phyloP scores from a whole-genome alignment of 2,329 filamentous ascomycete species.

The Sarocladiaceae sp. region DNA sequence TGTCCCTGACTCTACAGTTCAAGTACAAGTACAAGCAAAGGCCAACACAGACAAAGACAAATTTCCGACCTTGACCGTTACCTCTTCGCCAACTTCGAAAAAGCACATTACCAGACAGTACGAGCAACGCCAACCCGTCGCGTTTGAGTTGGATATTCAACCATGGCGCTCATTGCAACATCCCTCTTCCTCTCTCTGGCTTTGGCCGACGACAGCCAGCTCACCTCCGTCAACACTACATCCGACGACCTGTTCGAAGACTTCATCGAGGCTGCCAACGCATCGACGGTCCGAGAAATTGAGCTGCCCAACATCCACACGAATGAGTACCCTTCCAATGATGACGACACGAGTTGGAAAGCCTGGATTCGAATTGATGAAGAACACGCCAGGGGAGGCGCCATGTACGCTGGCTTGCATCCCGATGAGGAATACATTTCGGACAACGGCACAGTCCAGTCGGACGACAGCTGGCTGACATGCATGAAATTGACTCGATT shows the following conservation, averaged over 20 bases:
- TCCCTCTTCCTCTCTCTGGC: background rate
- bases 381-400: background rate
- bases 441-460: background rate
- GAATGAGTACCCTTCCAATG: conserved; percentile 2
- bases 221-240: background rate
- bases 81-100: background rate
- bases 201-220: background rate
- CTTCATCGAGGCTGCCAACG: background rate
- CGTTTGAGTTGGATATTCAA: background rate
- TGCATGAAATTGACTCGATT: conserved; percentile 1
- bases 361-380: conserved; percentile 1
- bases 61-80: background rate
- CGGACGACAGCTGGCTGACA: conserved; percentile 1
- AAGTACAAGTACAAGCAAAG: background rate
- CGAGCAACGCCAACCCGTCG: background rate
- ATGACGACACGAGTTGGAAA: background rate
- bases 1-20: background rate
- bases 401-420: background rate
- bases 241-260: background rate
- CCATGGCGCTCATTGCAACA: conserved; percentile 2
- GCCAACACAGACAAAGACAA: background rate
- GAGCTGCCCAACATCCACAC: background rate
- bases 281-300: background rate
- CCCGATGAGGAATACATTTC: conserved; percentile 3
- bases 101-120: background rate